Evolutionary conservation across 805 yeast species (phyloP), one percentile per base, ranked within the genome.

Genomic region (Zygoascus bituminiphila): DNA sequence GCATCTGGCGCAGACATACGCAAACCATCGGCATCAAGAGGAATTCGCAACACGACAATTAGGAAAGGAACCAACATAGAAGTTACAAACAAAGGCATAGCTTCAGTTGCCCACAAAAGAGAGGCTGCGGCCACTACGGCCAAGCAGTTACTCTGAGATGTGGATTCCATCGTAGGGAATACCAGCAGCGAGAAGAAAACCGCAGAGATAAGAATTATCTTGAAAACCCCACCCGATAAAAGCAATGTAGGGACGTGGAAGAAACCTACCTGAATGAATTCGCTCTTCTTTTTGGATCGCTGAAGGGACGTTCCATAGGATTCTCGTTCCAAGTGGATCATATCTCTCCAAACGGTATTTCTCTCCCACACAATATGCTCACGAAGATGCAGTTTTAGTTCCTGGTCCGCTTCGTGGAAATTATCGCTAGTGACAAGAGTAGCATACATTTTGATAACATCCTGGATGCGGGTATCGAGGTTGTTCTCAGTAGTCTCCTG

Each of bases 291-390:
- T 15, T 7, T 24, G 9, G 33, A 14, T 19, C 22, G 10, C 19
- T 44, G 41, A 12, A 44, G 14, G 9, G 17, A 10, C 9, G 42
- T 44, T 19, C 87, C 88, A 58, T 88, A 91, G 0, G 89, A 72
- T 58, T 85, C 85, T 56, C 96, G 76, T 63, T 89, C 96, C 57
- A 89, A 67, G 20, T 93, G 91, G 62, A 91, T 83, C 83, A 91
- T 82, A 65, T 91, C 97, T 62, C 93, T 82, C 98, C 98, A 91
- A 24, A 91, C 97, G 0, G 97, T 91, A 63, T 88, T 88, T 64
- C 98, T 77, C 67, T 91, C 98, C 94, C 96, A 91, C 17, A 89
- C 96, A 31, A 91, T 85, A 64, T 91, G 95, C 59, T 91, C 98
- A 54, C 97, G 74, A 54, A 91, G 67, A 68, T 78, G 75, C 51